A percentile compares a stretch with the other conserved stretches of the same genome.
Evolutionary conservation across 2,329 filamentous ascomycete species (phyloP).

Genomic region (Pseudogymnoascus sp.): DNA sequence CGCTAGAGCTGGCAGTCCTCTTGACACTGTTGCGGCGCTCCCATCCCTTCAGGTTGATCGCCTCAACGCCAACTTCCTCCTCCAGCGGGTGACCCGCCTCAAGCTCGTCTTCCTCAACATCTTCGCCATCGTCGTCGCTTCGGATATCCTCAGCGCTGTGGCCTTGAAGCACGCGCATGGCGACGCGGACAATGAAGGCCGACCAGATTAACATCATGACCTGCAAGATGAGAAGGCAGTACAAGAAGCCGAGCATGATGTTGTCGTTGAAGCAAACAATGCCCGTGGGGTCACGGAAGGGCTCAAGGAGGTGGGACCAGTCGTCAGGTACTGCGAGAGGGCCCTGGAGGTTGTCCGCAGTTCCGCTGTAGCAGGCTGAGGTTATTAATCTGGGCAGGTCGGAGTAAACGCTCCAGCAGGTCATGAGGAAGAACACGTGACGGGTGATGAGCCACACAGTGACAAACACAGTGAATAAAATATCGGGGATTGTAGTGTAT

Average conservation of each 20-base stretch:
- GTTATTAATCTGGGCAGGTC: constrained; percentile 56
- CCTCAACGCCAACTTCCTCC: constrained; percentile 68
- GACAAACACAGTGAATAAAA: constrained; percentile 79
- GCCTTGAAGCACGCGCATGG: constrained; percentile 69
- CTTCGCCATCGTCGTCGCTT: constrained; percentile 76
- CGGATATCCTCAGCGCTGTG: constrained; percentile 74
- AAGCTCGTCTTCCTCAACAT: constrained; percentile 38
- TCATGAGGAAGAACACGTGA: constrained; percentile 69
- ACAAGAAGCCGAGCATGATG: constrained; percentile 71
- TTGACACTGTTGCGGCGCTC: constrained; percentile 22
- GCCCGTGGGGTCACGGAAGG: constrained; percentile 63
- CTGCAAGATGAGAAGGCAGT: constrained; percentile 70
- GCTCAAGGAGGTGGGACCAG: constrained; percentile 60
- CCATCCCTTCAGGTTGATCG: constrained; percentile 50
- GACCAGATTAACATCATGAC: constrained; percentile 82
- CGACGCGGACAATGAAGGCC: constrained; percentile 75
- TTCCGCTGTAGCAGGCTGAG: constrained; percentile 63
- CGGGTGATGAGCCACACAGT: constrained; percentile 75
- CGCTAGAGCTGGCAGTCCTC: constrained; percentile 23
- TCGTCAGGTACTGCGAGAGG: constrained; percentile 44
- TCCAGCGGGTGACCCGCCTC: constrained; percentile 43
- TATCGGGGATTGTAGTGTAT: constrained; percentile 68
- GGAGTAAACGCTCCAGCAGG: constrained; percentile 75
- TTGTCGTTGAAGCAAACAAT: constrained; percentile 70
- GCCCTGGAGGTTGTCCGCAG: constrained; percentile 45